Evolutionary conservation across 306 rosid species (phyloP), one percentile per base, ranked within the genome.

Genomic region (Citrullus mucosospermus): DNA sequence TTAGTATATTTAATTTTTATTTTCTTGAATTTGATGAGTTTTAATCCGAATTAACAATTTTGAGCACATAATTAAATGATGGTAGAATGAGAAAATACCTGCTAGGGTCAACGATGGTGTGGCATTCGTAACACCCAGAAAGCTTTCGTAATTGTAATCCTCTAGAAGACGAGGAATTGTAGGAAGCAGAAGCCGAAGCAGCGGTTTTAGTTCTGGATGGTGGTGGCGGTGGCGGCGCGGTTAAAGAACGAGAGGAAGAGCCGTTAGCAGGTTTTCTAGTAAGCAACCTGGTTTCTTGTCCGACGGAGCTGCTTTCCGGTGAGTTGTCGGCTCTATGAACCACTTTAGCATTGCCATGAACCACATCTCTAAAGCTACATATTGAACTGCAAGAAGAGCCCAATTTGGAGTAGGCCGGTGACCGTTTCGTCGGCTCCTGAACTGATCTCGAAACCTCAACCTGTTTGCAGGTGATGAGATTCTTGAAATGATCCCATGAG

Each of bases 101-200:
- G 92, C 86, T 88, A 55, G 97, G 98, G 84, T 96, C 99, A 79
- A 96, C 82, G 87, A 92, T 91, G 90, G 88, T 88, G 87, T 89
- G 99, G 74, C 99, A 96, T 82, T 96, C 98, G 71, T 96, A 96
- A 84, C 99, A 96, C 2, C 99, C 99, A 5, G 98, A 96, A 0
- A 96, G 91, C 72, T 96, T 92, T 79, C 98, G 83, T 76, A 96
- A 96, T 78, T 96, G 99, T 88, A 96, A 86, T 75, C 91, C 97
- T 82, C 93, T 89, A 9, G 96, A 88, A 25, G 88, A 89, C 20
- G 92, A 81, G 72, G 97, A 48, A 48, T 48, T 48, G 28, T 44
- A 71, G 0, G 77, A 28, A 16, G 4, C 61, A 85, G 59, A 83
- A 18, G 8, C 57, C 18, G 85, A 50, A 53, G 75, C 63, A 28